These are phyloP conservation scores for Sesbania bispinosa DNA, from an alignment of 306 rosid species.

Conservation along the genomic window DNA sequence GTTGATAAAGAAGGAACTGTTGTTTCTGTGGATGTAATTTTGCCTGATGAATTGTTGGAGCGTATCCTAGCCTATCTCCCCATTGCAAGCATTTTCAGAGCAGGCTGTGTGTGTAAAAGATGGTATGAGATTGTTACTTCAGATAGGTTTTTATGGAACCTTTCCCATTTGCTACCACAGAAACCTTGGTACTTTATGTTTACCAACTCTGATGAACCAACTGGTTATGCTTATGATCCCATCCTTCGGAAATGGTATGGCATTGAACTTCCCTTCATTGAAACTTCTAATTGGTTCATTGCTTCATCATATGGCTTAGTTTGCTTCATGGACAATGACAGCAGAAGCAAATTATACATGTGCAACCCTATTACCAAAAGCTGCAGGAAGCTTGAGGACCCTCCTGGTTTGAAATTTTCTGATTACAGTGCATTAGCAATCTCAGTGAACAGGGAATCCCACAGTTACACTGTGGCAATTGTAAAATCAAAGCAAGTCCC, in stretches of 20 bases:
- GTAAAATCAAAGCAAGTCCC: slow-evolving; percentile 76
- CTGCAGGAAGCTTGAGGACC: slow-evolving; percentile 55
- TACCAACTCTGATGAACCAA: slow-evolving; percentile 64
- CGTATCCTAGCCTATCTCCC: slow-evolving; percentile 79
- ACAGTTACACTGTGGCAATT: slow-evolving; percentile 46
- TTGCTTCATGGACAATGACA: slow-evolving; percentile 77
- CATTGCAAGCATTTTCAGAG: slow-evolving; percentile 72
- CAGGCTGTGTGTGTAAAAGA: slow-evolving; percentile 74
- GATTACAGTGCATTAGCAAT: slow-evolving; percentile 75
- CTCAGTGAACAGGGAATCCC: slow-evolving; percentile 49
- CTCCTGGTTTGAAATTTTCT: slow-evolving; percentile 48
- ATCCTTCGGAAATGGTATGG: slow-evolving; percentile 78
- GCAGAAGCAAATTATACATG: slow-evolving; percentile 49
- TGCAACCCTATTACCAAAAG: slow-evolving; percentile 74
- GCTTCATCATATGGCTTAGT: slow-evolving; percentile 74
- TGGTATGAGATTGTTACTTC: slow-evolving; percentile 76
- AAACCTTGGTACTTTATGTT: slow-evolving; percentile 95
- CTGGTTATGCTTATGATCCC: slow-evolving; percentile 69
- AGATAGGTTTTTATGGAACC: slow-evolving; percentile 57
- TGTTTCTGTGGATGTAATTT: slow-evolving; percentile 51
- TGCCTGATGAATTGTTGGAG: slow-evolving; percentile 84
- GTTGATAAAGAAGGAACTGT: slow-evolving; percentile 45
- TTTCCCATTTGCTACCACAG: slow-evolving; percentile 47
- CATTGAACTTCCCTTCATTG: slow-evolving; percentile 68
- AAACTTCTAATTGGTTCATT: slow-evolving; percentile 52